Percentiles rank a stretch among this genome's conserved stretches.
Evolutionary conservation across 805 yeast species (phyloP).

Genomic region (Cyberlindnera meyerae): DNA sequence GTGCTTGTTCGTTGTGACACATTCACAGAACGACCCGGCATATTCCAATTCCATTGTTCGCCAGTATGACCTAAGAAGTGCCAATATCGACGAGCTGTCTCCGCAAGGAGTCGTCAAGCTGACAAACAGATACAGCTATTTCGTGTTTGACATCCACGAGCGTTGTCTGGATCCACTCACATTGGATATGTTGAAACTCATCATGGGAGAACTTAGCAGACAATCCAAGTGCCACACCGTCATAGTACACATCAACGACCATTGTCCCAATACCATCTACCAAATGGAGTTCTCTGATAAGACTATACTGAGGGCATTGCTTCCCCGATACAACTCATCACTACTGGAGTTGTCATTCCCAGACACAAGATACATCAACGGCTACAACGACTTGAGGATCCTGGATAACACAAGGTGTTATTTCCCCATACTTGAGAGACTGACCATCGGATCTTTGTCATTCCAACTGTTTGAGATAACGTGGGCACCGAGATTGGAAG

Average conservation of each 20-base stretch:
- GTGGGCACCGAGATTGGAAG: slow-evolving; percentile 16
- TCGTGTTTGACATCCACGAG: slow-evolving; percentile 13
- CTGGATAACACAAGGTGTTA: slow-evolving; percentile 22
- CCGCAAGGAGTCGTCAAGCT: slow-evolving; percentile 2
- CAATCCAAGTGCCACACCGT: slow-evolving; percentile 15
- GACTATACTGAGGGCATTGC: slow-evolving; percentile 11
- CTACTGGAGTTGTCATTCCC: slow-evolving; percentile 21
- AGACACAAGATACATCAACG: slow-evolving; percentile 8
- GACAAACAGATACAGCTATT: slow-evolving; percentile 14
- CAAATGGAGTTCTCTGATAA: slow-evolving; percentile 7
- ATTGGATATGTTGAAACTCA: slow-evolving; percentile 12
- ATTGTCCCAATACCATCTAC: too few relatives aligned
- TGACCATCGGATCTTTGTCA: slow-evolving; percentile 20
- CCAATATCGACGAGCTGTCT: slow-evolving; percentile 7
- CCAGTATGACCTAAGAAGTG: slow-evolving; percentile 6
- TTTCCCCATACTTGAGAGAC: slow-evolving; percentile 11
- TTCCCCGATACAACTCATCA: slow-evolving; percentile 18
- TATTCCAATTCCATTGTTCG: too few relatives aligned
- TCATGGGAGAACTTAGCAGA: slow-evolving; percentile 11
- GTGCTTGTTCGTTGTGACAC: slow-evolving; percentile 7
- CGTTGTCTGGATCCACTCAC: neutral
- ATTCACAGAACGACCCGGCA: slow-evolving; percentile 6
- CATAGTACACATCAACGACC: slow-evolving; percentile 3
- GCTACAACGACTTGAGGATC: slow-evolving; percentile 20
- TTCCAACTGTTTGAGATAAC: slow-evolving; percentile 19